These are phyloP conservation scores for Aspergillus diversus DNA, from an alignment of 495 filamentous ascomycete genomes.

Conservation along the genomic window DNA sequence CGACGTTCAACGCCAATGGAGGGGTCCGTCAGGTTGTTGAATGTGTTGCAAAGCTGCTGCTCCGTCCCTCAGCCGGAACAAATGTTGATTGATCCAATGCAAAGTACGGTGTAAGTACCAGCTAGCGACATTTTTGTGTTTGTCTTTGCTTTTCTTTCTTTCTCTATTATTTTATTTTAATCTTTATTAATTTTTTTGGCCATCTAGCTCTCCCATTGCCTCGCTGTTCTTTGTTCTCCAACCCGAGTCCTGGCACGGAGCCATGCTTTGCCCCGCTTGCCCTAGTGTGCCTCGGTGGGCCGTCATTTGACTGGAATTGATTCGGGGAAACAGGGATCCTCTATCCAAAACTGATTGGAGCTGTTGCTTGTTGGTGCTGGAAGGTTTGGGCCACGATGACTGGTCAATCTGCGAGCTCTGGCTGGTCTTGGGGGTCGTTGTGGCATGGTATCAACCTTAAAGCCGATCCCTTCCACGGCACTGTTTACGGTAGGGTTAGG, in stretches of 20 bases:
- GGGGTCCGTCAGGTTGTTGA: not conserved
- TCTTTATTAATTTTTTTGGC: too few relatives aligned
- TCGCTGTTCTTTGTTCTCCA: not conserved
- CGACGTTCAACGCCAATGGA: not conserved
- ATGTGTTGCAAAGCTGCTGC: too few relatives aligned
- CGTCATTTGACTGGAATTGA: not conserved
- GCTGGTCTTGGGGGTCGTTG: not conserved
- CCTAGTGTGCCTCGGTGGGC: not conserved
- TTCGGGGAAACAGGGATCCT: too few relatives aligned
- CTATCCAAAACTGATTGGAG: not conserved
- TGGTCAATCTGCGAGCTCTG: not conserved
- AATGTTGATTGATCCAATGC: too few relatives aligned
- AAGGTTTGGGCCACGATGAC: not conserved
- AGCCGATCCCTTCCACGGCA: not conserved
- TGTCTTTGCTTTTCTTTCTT: too few relatives aligned
- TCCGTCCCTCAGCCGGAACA: too few relatives aligned
- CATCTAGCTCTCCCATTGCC: not conserved
- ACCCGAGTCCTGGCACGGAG: not conserved
- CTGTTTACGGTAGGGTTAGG: too few relatives aligned
- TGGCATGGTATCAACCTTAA: slow-evolving; percentile 1
- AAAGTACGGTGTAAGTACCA: too few relatives aligned
- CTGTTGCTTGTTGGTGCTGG: not conserved
- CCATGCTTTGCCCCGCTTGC: slow-evolving; percentile 2
- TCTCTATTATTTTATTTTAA: too few relatives aligned
- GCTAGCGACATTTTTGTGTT: too few relatives aligned